These are phyloP conservation scores for Fusarium sp. DNA, from an alignment of 2,329 filamentous ascomycete genomes.

Conservation along the genomic window DNA sequence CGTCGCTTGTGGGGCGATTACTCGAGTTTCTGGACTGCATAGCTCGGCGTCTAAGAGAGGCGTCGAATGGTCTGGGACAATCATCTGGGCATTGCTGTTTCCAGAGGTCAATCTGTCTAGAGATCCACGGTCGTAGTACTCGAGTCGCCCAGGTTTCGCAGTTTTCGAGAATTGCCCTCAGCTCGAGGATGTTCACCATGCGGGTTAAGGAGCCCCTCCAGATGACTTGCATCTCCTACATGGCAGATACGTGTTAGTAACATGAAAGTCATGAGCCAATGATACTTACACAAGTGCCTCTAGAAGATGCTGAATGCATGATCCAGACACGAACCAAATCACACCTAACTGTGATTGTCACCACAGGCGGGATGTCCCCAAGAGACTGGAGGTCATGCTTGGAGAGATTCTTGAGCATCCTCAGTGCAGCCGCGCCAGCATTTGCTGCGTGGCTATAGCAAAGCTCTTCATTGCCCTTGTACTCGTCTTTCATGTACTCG, in stretches of 20 bases:
- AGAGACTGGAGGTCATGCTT: slow-evolving; percentile 8
- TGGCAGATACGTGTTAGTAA: neutral
- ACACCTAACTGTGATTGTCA: slow-evolving; percentile 21
- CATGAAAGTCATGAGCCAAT: neutral
- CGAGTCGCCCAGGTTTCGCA: slow-evolving; percentile 30
- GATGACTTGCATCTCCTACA: slow-evolving; percentile 29
- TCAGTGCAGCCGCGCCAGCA: slow-evolving; percentile 20
- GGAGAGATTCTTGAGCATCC: slow-evolving; percentile 19
- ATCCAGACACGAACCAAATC: slow-evolving; percentile 29
- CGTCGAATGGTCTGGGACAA: neutral
- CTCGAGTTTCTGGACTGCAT: neutral
- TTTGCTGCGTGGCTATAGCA: slow-evolving; percentile 26
- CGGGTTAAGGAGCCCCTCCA: slow-evolving; percentile 29
- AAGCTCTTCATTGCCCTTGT: neutral
- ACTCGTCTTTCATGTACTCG: slow-evolving; percentile 26
- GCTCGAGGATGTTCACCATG: slow-evolving; percentile 21
- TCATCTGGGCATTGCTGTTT: slow-evolving; percentile 4
- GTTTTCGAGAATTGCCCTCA: slow-evolving; percentile 33
- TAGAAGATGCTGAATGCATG: slow-evolving; percentile 9
- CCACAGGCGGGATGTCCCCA: slow-evolving; percentile 19
- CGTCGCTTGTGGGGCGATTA: neutral
- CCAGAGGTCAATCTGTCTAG: slow-evolving; percentile 31
- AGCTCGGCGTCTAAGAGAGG: neutral
- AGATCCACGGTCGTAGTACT: slow-evolving; percentile 28
- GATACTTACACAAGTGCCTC: slow-evolving; percentile 12